Evolutionary conservation across 2,329 filamentous ascomycete genomes (phyloP).

Genomic region (Ceratocystis papillata): DNA sequence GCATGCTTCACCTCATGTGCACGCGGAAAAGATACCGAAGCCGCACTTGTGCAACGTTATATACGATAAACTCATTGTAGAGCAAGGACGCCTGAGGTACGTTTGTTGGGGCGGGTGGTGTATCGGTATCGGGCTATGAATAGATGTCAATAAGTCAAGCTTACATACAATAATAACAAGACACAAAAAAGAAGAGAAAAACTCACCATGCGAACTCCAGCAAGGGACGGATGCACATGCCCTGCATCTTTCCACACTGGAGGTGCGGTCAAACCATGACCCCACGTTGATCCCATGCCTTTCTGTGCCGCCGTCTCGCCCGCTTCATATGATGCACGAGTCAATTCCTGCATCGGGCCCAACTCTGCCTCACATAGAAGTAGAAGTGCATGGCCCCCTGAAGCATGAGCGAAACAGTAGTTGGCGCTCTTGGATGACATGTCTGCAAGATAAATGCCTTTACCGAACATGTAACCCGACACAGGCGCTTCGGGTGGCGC

Average conservation of each 20-base stretch:
- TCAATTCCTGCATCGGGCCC: conserved; percentile 58
- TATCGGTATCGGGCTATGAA: conserved; percentile 40
- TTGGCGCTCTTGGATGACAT: conserved; percentile 73
- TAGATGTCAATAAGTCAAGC: not conserved
- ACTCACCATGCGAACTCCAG: conserved; percentile 59
- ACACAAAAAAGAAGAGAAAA: not conserved
- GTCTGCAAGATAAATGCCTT: conserved; percentile 80
- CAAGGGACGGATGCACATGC: conserved; percentile 51
- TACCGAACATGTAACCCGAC: conserved; percentile 78
- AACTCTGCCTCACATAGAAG: conserved; percentile 72
- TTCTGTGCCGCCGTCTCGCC: conserved; percentile 49
- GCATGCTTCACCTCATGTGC: conserved; percentile 36
- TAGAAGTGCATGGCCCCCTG: conserved; percentile 60
- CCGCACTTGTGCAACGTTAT: conserved; percentile 58
- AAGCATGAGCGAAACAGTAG: conserved; percentile 56
- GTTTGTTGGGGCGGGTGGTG: conserved; percentile 40
- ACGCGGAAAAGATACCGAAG: conserved; percentile 60
- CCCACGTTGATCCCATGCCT: conserved; percentile 58
- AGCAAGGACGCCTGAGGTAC: conserved; percentile 39
- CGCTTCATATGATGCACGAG: conserved; percentile 45
- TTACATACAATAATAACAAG: not conserved
- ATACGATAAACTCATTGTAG: conserved; percentile 68
- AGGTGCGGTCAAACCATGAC: conserved; percentile 55
- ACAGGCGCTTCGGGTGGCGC: conserved; percentile 74
- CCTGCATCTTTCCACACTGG: conserved; percentile 64